These are phyloP conservation scores for Fraxinus excelsior DNA, from an alignment of 257 asterid genomes.

Conservation along the genomic window DNA sequence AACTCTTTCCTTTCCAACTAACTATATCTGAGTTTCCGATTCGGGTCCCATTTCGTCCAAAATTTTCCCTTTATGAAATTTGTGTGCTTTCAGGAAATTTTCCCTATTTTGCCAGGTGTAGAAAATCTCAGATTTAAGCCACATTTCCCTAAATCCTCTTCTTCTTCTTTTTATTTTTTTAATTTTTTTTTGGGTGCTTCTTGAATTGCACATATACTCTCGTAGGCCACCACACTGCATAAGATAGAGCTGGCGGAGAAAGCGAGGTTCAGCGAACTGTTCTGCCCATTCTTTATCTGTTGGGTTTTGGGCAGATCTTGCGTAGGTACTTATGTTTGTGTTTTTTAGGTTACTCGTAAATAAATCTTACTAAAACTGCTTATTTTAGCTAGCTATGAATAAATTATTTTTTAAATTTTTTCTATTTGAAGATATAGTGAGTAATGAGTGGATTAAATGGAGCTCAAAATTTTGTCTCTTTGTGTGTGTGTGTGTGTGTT, in stretches of 20 bases:
- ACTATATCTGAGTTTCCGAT: slow-evolving; percentile 10
- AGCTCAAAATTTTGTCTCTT: not conserved
- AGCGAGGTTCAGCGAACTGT: not conserved
- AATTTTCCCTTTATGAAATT: slow-evolving; percentile 20
- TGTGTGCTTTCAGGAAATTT: slow-evolving; percentile 22
- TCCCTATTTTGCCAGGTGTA: slow-evolving; percentile 38
- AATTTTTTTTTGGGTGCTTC: slow-evolving; percentile 16
- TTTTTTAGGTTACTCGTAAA: not conserved
- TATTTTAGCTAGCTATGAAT: slow-evolving; percentile 11
- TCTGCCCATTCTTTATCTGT: not conserved
- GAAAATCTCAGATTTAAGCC: slow-evolving; percentile 65
- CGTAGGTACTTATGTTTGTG: not conserved
- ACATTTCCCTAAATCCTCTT: slow-evolving; percentile 30
- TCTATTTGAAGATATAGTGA: not conserved
- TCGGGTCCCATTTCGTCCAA: not conserved
- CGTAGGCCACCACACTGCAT: not conserved
- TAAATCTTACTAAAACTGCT: not conserved
- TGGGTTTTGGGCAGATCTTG: slow-evolving; percentile 53
- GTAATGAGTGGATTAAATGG: not conserved
- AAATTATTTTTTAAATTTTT: not conserved
- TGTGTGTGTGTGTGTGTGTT: not conserved
- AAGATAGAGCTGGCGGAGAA: no score
- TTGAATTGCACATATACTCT: slow-evolving; percentile 11
- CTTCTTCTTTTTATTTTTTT: slow-evolving; percentile 4
- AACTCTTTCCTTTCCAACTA: not conserved